phyloP scores from a whole-genome alignment of 1,284 basidiomycete genomes.

The Agaricales sp. region DNA sequence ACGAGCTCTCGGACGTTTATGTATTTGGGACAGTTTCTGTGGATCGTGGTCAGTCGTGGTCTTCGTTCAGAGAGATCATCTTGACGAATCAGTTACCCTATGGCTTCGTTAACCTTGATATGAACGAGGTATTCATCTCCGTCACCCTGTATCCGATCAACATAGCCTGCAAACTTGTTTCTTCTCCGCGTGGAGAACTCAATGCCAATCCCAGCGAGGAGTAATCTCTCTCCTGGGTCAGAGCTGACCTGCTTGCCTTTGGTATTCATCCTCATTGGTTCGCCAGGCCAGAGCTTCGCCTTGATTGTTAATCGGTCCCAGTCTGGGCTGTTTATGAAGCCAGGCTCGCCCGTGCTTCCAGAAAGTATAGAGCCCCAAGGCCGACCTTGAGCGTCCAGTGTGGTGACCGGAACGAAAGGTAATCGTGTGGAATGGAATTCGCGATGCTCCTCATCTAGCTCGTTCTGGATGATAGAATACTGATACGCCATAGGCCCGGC shows the following conservation, averaged over 20 bases:
- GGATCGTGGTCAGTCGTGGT: too few relatives aligned
- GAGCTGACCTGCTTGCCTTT: conserved; percentile 9
- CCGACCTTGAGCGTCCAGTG: conserved; percentile 28
- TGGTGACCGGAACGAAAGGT: conserved; percentile 35
- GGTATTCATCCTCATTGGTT: conserved; percentile 36
- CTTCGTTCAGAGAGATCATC: too few relatives aligned
- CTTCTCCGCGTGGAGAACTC: conserved; percentile 46
- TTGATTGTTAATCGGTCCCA: conserved; percentile 32
- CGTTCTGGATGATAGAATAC: conserved; percentile 21
- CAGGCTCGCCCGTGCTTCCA: conserved; percentile 25
- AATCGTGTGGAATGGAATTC: conserved; percentile 31
- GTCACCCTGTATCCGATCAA: conserved; percentile 21
- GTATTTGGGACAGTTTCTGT: conserved; percentile 62
- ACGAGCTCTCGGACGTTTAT: conserved; percentile 43
- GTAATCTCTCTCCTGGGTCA: conserved; percentile 14
- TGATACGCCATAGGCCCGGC: conserved; percentile 17
- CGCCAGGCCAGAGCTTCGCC: conserved; percentile 40
- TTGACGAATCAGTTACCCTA: conserved; percentile 51
- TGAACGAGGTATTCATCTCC: conserved; percentile 21
- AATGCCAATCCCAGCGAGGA: conserved; percentile 51
- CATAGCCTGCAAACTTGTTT: conserved; percentile 51
- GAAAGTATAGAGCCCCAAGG: conserved; percentile 40
- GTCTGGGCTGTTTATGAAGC: conserved; percentile 32
- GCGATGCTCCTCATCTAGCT: conserved; percentile 33
- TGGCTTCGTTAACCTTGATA: conserved; percentile 39